Conservation (phyloP, 805 yeast species). For the Isabelozyma gotoi region DNA sequence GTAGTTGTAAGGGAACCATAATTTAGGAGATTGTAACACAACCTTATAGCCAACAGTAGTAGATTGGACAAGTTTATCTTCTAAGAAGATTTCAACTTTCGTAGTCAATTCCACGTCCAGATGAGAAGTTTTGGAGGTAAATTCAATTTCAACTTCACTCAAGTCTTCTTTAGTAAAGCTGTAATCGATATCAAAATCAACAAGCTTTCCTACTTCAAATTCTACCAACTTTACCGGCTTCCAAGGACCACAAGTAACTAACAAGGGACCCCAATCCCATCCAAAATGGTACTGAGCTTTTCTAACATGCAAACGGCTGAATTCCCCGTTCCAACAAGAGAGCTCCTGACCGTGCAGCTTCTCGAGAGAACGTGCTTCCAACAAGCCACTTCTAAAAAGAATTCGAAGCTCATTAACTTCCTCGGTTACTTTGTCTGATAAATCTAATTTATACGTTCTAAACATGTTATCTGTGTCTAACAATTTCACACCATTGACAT, state of each 20-base stretch:
- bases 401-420: constrained; percentile 32
- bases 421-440: constrained; percentile 13
- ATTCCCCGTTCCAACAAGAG: constrained; percentile 42
- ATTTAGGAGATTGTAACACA: constrained; percentile 21
- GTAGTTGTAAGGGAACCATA: constrained; percentile 43
- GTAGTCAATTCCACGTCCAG: neutral
- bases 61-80: neutral
- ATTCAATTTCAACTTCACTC: neutral
- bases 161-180: neutral
- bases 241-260: constrained; percentile 47
- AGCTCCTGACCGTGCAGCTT: constrained; percentile 21
- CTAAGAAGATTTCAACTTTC: neutral
- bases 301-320: constrained; percentile 43
- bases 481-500: constrained; percentile 35
- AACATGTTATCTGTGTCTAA: constrained; percentile 47
- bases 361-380: constrained; percentile 32
- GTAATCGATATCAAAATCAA: constrained; percentile 7
- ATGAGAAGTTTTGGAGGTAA: neutral
- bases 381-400: constrained; percentile 37
- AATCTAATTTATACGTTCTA: constrained; percentile 27
- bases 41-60: constrained; percentile 3
- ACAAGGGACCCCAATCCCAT: constrained; percentile 58
- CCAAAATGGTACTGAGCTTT: constrained; percentile 57
- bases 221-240: constrained; percentile 30
- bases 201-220: constrained; percentile 5